Evolutionary conservation across 495 filamentous ascomycete species (phyloP).

Genomic region (Aspergillus diversus): DNA sequence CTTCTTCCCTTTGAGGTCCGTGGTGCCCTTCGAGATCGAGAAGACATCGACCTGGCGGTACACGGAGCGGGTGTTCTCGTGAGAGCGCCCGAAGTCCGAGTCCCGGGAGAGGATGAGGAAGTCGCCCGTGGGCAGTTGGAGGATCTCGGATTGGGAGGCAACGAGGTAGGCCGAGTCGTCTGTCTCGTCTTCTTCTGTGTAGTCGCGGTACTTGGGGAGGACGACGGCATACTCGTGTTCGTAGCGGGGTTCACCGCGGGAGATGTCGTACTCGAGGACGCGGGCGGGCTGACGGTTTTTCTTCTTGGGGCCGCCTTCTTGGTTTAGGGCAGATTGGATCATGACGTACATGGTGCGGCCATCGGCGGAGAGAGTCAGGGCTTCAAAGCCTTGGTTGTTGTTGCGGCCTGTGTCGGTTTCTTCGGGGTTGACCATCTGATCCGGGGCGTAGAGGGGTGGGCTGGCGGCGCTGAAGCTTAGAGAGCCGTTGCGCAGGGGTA

Average conservation of each 20-base stretch:
- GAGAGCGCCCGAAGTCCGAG: conserved; percentile 61
- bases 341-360: conserved; percentile 69
- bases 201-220: conserved; percentile 60
- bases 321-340: conserved; percentile 67
- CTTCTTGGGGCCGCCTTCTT: conserved; percentile 66
- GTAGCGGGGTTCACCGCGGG: conserved; percentile 40
- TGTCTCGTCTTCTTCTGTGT: conserved; percentile 34
- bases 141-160: conserved; percentile 75
- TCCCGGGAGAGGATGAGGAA: conserved; percentile 76
- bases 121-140: conserved; percentile 62
- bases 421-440: conserved; percentile 46
- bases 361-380: conserved; percentile 64
- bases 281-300: conserved; percentile 58
- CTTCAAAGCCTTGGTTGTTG: conserved; percentile 83
- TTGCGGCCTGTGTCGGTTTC: conserved; percentile 66
- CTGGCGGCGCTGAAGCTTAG: conserved; percentile 61
- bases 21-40: conserved; percentile 61
- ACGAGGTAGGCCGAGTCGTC: conserved; percentile 37
- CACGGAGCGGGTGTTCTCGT: conserved; percentile 52
- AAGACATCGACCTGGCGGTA: conserved; percentile 79
- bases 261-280: conserved; percentile 66
- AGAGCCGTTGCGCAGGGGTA: conserved; percentile 67
- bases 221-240: conserved; percentile 70
- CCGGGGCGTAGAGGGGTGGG: conserved; percentile 62
- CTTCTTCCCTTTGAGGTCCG: conserved; percentile 62